Evolutionary conservation across 1,139 yeast genomes (phyloP).

Genomic region (Spencermartinsiella ligniputridi): DNA sequence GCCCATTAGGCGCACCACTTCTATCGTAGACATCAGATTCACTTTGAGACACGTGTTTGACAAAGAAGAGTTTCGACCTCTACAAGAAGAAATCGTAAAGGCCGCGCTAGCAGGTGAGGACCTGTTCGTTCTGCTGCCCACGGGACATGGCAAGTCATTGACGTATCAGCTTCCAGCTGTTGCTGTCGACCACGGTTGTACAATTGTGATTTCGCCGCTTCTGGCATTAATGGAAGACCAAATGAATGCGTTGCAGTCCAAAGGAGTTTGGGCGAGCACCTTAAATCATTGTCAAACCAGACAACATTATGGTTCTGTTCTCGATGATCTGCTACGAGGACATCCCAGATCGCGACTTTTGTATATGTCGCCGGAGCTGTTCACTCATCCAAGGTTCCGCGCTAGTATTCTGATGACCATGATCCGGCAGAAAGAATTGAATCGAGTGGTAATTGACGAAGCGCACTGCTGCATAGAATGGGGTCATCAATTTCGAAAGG

Average conservation of each 20-base stretch:
- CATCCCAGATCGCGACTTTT: slow-evolving; percentile 42
- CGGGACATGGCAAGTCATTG: background rate
- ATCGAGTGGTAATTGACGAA: slow-evolving; percentile 76
- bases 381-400: slow-evolving; percentile 24
- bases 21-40: slow-evolving; percentile 14
- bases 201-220: slow-evolving; percentile 82
- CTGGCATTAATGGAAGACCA: slow-evolving; percentile 92
- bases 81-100: slow-evolving; percentile 34
- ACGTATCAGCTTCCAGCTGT: slow-evolving; percentile 40
- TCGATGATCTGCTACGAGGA: slow-evolving; percentile 21
- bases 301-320: slow-evolving; percentile 16
- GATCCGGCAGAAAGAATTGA: slow-evolving; percentile 15
- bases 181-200: slow-evolving; percentile 95
- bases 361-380: slow-evolving; percentile 77
- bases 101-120: slow-evolving; percentile 68
- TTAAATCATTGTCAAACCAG: slow-evolving; percentile 24
- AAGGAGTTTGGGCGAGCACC: slow-evolving; percentile 57
- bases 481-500: slow-evolving; percentile 91
- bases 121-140: slow-evolving; percentile 50
- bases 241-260: slow-evolving; percentile 61
- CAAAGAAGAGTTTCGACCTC: slow-evolving; percentile 49
- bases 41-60: slow-evolving; percentile 23
- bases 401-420: slow-evolving; percentile 16
- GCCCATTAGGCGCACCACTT: slow-evolving; percentile 1
- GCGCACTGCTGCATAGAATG: slow-evolving; percentile 91